These are phyloP conservation scores for Westerdykella ornata DNA, from an alignment of 2,329 filamentous ascomycete species.

Conservation along the genomic window DNA sequence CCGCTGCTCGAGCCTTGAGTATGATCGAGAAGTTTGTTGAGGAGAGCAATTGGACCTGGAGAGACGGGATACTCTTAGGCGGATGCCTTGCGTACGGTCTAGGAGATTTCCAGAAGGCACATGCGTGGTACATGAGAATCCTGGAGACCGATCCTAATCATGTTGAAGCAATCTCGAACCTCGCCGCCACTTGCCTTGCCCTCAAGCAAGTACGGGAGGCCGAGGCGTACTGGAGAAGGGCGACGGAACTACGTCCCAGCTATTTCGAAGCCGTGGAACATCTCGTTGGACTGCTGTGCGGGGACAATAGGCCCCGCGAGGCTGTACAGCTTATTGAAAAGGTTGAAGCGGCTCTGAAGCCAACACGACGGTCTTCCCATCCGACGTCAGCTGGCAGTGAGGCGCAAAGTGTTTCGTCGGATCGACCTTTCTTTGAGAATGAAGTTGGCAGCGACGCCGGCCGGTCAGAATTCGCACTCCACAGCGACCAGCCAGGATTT, in stretches of 20 bases:
- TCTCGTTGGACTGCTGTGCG: constrained; percentile 79
- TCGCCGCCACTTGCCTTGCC: constrained; percentile 81
- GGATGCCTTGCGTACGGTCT: constrained; percentile 89
- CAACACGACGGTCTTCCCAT: constrained; percentile 42
- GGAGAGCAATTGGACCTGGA: constrained; percentile 55
- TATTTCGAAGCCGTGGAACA: constrained; percentile 96
- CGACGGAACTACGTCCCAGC: constrained; percentile 74
- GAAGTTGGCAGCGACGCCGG: constrained; percentile 19
- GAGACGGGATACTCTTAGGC: constrained; percentile 84
- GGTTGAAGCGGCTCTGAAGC: constrained; percentile 66
- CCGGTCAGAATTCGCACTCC: constrained; percentile 26
- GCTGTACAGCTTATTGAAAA: constrained; percentile 82
- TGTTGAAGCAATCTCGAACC: constrained; percentile 88
- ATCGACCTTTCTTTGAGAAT: constrained; percentile 46
- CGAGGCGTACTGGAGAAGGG: constrained; percentile 74
- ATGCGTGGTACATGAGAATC: constrained; percentile 67
- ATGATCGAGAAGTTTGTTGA: constrained; percentile 33
- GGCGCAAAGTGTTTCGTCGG: constrained; percentile 51
- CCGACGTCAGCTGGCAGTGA: constrained; percentile 18
- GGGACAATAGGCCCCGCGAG: constrained; percentile 70
- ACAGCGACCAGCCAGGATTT: constrained; percentile 50
- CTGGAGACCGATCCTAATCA: constrained; percentile 53
- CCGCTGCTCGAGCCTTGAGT: constrained; percentile 33
- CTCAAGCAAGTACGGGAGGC: constrained; percentile 77
- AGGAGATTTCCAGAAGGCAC: constrained; percentile 70